Evolutionary conservation across 2,329 filamentous ascomycete genomes (phyloP).

Genomic region (Hypoxylon sp.): DNA sequence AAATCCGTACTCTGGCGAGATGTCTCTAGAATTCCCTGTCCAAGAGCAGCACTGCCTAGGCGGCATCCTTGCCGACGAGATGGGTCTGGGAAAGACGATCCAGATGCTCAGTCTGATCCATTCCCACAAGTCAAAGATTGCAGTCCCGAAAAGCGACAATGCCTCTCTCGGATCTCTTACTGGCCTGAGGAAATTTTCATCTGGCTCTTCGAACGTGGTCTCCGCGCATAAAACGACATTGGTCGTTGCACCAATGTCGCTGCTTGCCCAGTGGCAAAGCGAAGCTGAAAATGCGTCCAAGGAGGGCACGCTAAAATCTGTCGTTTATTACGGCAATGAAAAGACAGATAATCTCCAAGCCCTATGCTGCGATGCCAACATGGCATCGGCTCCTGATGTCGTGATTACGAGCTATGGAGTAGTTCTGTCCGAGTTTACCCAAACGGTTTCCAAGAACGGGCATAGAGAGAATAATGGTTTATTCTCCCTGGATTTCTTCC

Average conservation of each 20-base stretch:
- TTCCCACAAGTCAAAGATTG: conserved; percentile 72
- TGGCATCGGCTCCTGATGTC: conserved; percentile 79
- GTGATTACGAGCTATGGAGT: conserved; percentile 96
- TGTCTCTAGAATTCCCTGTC: conserved; percentile 88
- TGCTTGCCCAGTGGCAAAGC: conserved; percentile 96
- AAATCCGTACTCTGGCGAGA: conserved; percentile 94
- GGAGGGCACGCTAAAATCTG: conserved; percentile 79
- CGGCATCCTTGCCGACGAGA: conserved; percentile 93
- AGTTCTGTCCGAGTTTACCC: conserved; percentile 86
- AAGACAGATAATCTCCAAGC: conserved; percentile 80
- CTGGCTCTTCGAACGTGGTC: conserved; percentile 64
- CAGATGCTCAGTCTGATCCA: conserved; percentile 97
- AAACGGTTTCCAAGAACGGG: conserved; percentile 72
- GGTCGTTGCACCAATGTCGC: conserved; percentile 95
- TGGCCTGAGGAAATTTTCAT: conserved; percentile 68
- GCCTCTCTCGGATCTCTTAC: conserved; percentile 58
- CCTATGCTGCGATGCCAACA: conserved; percentile 78
- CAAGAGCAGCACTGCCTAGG: conserved; percentile 96
- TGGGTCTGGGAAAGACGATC: conserved; percentile 98
- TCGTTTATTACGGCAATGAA: conserved; percentile 92
- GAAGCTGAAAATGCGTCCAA: conserved; percentile 92
- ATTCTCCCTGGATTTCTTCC: conserved; percentile 93
- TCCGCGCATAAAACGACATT: conserved; percentile 87
- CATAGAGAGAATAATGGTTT: conserved; percentile 75
- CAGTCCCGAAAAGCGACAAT: conserved; percentile 49